Evolutionary conservation across 495 filamentous ascomycete genomes (phyloP), one percentile per base, ranked within the genome.

Genomic region (Schizothecium vesticola): DNA sequence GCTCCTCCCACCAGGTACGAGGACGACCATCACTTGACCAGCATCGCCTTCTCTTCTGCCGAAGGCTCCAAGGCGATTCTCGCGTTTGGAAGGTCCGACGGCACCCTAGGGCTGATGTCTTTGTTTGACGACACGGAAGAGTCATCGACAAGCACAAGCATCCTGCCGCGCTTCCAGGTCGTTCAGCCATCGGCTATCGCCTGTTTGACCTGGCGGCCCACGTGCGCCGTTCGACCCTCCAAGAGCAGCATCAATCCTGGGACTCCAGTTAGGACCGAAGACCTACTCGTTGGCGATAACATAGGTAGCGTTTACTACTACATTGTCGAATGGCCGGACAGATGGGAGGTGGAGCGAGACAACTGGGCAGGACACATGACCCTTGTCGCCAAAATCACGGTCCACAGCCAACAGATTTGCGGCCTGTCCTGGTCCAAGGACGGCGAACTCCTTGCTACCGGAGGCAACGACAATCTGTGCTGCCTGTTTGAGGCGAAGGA

Each of bases 401-500:
- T 92, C 2, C 96, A 99, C 79, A 86, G 82, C 9, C 93, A 97
- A 76, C 94, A 97, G 73, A 88, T 99, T 24, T 99, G 95, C 76
- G 94, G 95, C 4, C 82, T 99, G 13, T 84, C 92, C 1, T 99
- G 95, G 93, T 96, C 92, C 2, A 81, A 80, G 28, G 87, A 92
- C 72, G 91, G 92, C 1, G 81, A 83, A 0, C 85, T 87, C 61
- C 93, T 99, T 77, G 93, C 91, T 31, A 92, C 91, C 11, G 94
- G 94, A 13, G 93, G 92, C 58, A 97, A 99, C 74, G 95, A 99
- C 79, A 97, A 98, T 72, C 74, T 84, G 0, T 95, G 93, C 70
- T 91, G 89, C 73, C 82, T 98, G 13, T 98, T 96, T 78, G 87
- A 93, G 55, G 81, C 87, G 12, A 77, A 81, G 33, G 85, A 87